A percentile compares a stretch with the other conserved stretches of the same genome.
phyloP scores from a whole-genome alignment of 257 asterid species.

The Solanum pimpinellifolium region DNA sequence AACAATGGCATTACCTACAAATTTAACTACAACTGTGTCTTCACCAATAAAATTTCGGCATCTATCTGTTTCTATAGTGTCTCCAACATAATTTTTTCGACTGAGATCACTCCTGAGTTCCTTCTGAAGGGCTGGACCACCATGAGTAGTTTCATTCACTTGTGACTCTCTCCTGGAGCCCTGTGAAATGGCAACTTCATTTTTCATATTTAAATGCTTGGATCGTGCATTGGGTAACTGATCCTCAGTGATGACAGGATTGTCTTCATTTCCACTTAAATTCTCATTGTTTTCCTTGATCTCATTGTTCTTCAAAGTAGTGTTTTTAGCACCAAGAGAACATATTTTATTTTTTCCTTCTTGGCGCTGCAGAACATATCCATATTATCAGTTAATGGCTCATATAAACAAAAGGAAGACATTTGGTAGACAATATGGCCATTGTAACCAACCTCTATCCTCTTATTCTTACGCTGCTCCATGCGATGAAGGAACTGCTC shows the following conservation, averaged over 20 bases:
- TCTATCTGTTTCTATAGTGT: slow-evolving; percentile 17
- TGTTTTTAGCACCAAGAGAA: background rate
- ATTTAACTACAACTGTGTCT: slow-evolving; percentile 48
- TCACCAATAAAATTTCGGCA: slow-evolving; percentile 17
- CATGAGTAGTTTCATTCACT: slow-evolving; percentile 2
- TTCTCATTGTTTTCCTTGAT: slow-evolving; percentile 17
- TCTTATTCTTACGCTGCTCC: slow-evolving; percentile 47
- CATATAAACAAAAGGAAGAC: background rate
- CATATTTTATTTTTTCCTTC: slow-evolving; percentile 15
- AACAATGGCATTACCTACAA: slow-evolving; percentile 59
- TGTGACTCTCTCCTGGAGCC: slow-evolving; percentile 12
- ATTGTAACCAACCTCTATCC: slow-evolving; percentile 38
- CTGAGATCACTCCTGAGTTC: slow-evolving; percentile 6
- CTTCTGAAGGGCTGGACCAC: slow-evolving; percentile 8
- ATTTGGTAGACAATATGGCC: background rate
- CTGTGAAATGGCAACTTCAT: slow-evolving; percentile 12
- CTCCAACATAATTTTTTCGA: background rate
- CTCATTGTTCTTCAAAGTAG: slow-evolving; percentile 7
- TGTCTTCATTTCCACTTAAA: background rate
- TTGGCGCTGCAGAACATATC: slow-evolving; percentile 25
- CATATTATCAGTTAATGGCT: slow-evolving; percentile 5
- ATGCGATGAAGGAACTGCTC: slow-evolving; percentile 75
- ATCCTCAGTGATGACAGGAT: slow-evolving; percentile 1
- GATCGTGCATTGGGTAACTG: slow-evolving; percentile 6
- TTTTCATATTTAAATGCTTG: slow-evolving; percentile 8